Conservation (phyloP, 441 rosid species). For the Geranium incanum region DNA sequence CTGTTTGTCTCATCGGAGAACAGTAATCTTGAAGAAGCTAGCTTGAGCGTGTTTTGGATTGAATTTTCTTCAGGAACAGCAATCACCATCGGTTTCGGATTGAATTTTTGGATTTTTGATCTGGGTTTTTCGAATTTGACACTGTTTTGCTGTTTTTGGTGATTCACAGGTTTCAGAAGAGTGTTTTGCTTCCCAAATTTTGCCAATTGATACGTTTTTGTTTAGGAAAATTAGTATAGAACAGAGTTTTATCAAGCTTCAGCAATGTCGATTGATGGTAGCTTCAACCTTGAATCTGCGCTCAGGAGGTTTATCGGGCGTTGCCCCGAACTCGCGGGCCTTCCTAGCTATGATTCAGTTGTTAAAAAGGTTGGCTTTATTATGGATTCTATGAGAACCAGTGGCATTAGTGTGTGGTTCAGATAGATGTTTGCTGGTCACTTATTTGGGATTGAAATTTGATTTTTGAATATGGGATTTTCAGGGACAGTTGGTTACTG, state of each 20-base stretch:
- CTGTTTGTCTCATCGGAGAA: neutral
- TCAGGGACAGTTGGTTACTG: constrained; percentile 23
- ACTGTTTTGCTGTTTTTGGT: neutral
- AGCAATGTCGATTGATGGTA: constrained; percentile 64
- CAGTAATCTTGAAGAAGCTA: neutral
- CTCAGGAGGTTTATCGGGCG: constrained; percentile 57
- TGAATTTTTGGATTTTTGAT: neutral
- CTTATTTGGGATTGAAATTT: neutral
- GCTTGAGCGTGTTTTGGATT: neutral
- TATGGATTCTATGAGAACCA: neutral
- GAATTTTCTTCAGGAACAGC: neutral
- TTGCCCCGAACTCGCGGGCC: constrained; percentile 47
- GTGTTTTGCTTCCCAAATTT: neutral
- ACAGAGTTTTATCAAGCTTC: neutral
- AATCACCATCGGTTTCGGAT: neutral
- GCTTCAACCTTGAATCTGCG: constrained; percentile 52
- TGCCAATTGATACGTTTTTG: neutral
- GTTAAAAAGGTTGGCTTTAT: constrained; percentile 22
- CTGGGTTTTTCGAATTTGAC: too few species aligned
- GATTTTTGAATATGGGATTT: neutral
- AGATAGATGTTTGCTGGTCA: neutral
- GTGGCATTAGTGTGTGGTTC: neutral
- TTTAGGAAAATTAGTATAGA: neutral
- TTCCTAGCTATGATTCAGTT: constrained; percentile 32
- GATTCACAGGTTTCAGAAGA: neutral